Percentiles rank a stretch among this genome's conserved stretches.
Evolutionary conservation across 495 filamentous ascomycete genomes (phyloP).

Genomic region (Daldinia bambusicola): DNA sequence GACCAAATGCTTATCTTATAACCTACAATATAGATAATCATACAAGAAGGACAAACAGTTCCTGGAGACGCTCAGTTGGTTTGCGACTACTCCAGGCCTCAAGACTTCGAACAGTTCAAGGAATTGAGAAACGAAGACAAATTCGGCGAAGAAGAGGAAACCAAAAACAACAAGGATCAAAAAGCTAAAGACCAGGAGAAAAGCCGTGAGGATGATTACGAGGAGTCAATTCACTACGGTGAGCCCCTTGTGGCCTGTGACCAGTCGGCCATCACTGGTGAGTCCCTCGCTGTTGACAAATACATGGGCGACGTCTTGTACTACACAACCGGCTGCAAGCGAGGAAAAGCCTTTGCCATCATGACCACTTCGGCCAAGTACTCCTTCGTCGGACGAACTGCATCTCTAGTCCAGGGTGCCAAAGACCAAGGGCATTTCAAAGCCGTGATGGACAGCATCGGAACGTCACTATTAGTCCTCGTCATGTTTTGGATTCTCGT

Average conservation of each 20-base stretch:
- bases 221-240: constrained; percentile 80
- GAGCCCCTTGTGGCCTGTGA: constrained; percentile 86
- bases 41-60: constrained; percentile 81
- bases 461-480: constrained; percentile 80
- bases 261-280: constrained; percentile 90
- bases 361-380: constrained; percentile 83
- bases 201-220: constrained; percentile 76
- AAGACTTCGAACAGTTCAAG: constrained; percentile 77
- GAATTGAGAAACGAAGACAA: constrained; percentile 68
- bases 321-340: constrained; percentile 87
- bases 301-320: constrained; percentile 79
- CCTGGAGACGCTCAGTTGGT: constrained; percentile 80
- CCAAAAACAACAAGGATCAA: constrained; percentile 31
- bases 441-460: constrained; percentile 84
- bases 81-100: constrained; percentile 76
- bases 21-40: constrained; percentile 57
- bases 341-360: constrained; percentile 81
- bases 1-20: constrained; percentile 5
- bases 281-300: constrained; percentile 91
- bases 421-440: constrained; percentile 85
- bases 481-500: constrained; percentile 82
- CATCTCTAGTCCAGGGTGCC: constrained; percentile 79
- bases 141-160: constrained; percentile 59
- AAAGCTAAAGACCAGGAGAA: constrained; percentile 65
- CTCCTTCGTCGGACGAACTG: constrained; percentile 88